Base-by-base conservation (phyloP, 2,329 filamentous ascomycete genomes). In the Nigrospora oryzae region DNA sequence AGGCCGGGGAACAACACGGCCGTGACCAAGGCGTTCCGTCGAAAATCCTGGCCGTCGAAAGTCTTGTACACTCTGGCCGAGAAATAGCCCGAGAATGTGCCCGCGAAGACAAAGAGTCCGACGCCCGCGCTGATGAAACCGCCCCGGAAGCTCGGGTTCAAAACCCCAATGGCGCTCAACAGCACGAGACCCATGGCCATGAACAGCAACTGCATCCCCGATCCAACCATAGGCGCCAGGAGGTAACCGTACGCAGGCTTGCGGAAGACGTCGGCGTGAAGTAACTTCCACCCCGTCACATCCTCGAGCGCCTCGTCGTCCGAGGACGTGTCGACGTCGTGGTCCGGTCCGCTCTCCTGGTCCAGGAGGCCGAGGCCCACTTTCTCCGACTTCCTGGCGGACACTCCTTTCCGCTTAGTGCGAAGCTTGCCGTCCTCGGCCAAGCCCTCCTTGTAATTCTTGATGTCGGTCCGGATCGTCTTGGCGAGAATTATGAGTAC, bases 131-230 rank as follows among this genome's bases (percentile, higher is more conserved):
- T 91, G 59, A 93, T 77, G 63, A 94, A 95, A 1, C 89, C 88
- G 47, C 89, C 89, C n/a, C 89, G 82, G 71, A 89, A 93, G 61
- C 84, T 89, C 3, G 89, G 89, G 57, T 94, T 94, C 45, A 94
- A 64, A 3, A 94, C 64, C 5, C 89, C 89, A 31, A 93, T 64
- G 46, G 84, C 86, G 58, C 84, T 86, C 23, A 91, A 70, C 5
- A 83, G 59, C 11, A 91, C 73, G 4, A 94, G 71, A 1, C 86
- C 85, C 35, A 81, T 65, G 1, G 81, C 77, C 83, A 93, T 89
- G 63, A 91, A 89, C 11, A 94, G 71, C 2, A 95, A 74, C 65
- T 95, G 89, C 73, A 86, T 89, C 36, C 89, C 89, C 1, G 88
- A 94, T 3, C 89, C 89, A 16, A 94, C 73, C 8, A 95, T 68